Evolutionary conservation across 768 basidiomycete species (phyloP), one percentile per base, ranked within the genome.

Genomic region (Leccinum variicolor): DNA sequence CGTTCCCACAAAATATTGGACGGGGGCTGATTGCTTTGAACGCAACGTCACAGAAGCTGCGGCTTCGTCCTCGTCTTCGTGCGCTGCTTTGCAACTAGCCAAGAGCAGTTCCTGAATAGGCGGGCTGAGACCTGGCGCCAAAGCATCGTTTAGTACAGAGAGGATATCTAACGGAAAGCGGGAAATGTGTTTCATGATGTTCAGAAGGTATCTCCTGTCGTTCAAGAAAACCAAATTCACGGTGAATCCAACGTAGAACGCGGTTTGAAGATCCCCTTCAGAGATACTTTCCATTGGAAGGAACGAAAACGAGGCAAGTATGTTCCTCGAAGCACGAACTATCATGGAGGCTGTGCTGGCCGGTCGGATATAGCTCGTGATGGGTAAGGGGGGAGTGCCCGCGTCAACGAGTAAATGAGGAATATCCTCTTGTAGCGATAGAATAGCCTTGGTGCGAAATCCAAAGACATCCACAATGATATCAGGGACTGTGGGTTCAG

Each of bases 391-490:
- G 4, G 63, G n/a, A 45, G 73, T 61, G 2, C 69, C 73, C 13
- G 64, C 58, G 11, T 68, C 62, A 45, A 55, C 26, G 21, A 77
- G 68, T 50, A 75, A 59, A 13, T 51, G 59, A 15, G 74, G 74
- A 25, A 77, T 64, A 29, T 77, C 77, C 29, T 74, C 66, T 39
- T 73, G 63, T 5, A 75, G 62, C 13, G 77, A 72, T 7, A 77
- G 57, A 43, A 75, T 67, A 4, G 75, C 61, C 41, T 59, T 62
- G 31, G 63, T 70, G 19, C 69, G 69, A 17, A 77, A 73, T 29
- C 79, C 79, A 59, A 76, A 76, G 21, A 85, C 74, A 66, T 87
- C 81, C 21, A 83, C 75, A 23, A 77, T 74, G 48, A 80, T 67
- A 54, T 76, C 75, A 11, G 74, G 57, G 25, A 72, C 68, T 13